Conservation (phyloP, 306 rosid genomes). For the Medicago lupulina region DNA sequence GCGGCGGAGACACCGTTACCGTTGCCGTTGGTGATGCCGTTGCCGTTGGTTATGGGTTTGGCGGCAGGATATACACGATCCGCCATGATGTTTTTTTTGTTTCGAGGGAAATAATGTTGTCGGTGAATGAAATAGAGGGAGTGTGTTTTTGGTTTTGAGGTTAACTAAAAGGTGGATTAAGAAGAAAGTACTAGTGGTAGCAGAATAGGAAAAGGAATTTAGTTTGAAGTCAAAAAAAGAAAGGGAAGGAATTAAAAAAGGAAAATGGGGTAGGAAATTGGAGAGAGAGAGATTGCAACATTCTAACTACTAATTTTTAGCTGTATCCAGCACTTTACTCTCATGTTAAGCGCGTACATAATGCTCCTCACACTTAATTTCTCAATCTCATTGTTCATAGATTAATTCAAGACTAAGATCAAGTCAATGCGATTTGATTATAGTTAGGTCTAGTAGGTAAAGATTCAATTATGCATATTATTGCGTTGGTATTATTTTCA, state of each 20-base stretch:
- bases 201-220: too few species aligned
- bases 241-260: background rate
- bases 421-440: too few species aligned
- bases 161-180: background rate
- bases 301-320: conserved; percentile 40
- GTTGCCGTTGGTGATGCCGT: conserved; percentile 28
- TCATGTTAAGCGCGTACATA: too few species aligned
- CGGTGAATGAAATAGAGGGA: background rate
- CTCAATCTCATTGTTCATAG: too few species aligned
- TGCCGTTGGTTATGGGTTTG: conserved; percentile 50
- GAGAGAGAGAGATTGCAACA: conserved; percentile 46
- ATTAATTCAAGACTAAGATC: too few species aligned
- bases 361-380: too few species aligned
- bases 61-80: conserved; percentile 75
- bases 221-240: too few species aligned
- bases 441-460: too few species aligned
- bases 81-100: conserved; percentile 52
- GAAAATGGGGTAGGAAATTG: background rate
- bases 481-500: too few species aligned
- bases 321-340: conserved; percentile 37
- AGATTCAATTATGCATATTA: too few species aligned
- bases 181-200: background rate
- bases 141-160: conserved; percentile 40
- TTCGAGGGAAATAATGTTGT: background rate
- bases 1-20: conserved; percentile 4